Percentiles rank a stretch among this genome's conserved stretches.
Conservation (phyloP, 495 filamentous ascomycete species). For the Margaritispora aquatica region DNA sequence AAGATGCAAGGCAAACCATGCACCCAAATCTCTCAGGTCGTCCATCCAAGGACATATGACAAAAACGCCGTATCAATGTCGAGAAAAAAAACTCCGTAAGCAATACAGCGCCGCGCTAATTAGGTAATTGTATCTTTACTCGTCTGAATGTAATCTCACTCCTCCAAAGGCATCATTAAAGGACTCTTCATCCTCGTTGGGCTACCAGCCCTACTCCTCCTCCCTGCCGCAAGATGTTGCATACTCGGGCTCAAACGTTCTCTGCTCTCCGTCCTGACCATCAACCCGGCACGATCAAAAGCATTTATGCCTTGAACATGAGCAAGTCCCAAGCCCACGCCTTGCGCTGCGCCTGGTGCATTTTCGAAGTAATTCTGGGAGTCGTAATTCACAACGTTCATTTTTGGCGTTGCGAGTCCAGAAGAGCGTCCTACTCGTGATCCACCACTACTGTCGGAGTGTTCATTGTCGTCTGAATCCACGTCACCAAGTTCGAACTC, state of each 20-base stretch:
- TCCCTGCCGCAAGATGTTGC: slow-evolving; percentile 41
- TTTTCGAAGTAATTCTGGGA: slow-evolving; percentile 31
- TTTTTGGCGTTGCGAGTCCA: slow-evolving; percentile 57
- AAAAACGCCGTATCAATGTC: too few species aligned
- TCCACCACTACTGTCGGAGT: slow-evolving; percentile 46
- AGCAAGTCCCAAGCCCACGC: slow-evolving; percentile 15
- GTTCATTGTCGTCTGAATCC: slow-evolving; percentile 44
- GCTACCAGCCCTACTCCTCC: slow-evolving; percentile 56
- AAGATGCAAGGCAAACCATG: too few species aligned
- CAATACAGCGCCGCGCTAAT: slow-evolving; percentile 20
- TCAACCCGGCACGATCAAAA: slow-evolving; percentile 68
- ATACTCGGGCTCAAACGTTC: slow-evolving; percentile 45
- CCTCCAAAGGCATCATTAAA: slow-evolving; percentile 34
- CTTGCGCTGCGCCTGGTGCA: background rate
- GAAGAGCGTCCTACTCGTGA: slow-evolving; percentile 48
- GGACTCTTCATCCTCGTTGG: slow-evolving; percentile 61
- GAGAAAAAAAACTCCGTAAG: too few species aligned
- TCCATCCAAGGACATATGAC: slow-evolving; percentile 1
- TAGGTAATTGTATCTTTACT: slow-evolving; percentile 4
- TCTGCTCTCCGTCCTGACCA: slow-evolving; percentile 72
- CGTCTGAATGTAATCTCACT: background rate
- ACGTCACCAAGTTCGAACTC: slow-evolving; percentile 67
- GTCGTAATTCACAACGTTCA: slow-evolving; percentile 50
- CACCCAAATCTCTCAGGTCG: background rate
- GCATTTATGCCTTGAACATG: slow-evolving; percentile 29